phyloP scores from a whole-genome alignment of 768 basidiomycete species.

The Rhodotorula toruloides region DNA sequence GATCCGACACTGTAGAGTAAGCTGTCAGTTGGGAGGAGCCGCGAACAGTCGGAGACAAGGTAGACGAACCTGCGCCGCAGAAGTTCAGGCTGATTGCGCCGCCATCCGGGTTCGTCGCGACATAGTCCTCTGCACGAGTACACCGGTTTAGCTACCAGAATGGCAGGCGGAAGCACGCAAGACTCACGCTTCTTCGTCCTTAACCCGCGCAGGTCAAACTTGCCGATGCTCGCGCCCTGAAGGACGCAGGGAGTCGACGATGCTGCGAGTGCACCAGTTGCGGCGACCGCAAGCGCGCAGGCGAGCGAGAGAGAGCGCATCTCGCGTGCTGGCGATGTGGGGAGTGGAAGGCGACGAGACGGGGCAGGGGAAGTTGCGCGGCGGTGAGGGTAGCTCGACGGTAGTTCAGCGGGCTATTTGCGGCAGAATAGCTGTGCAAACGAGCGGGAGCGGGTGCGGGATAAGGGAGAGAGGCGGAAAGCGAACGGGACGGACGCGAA shows the following conservation, averaged over 20 bases:
- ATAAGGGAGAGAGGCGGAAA: too few species aligned
- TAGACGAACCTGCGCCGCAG: constrained; percentile 18
- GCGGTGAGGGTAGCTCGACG: too few species aligned
- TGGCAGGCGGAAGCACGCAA: too few species aligned
- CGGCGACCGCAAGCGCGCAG: background rate
- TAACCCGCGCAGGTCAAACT: constrained; percentile 15
- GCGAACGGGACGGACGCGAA: too few species aligned
- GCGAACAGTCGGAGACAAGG: background rate
- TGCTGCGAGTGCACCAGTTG: background rate
- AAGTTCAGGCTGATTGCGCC: constrained; percentile 27
- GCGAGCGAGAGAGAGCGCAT: background rate
- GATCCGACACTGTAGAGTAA: background rate
- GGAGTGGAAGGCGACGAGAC: too few species aligned
- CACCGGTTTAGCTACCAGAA: too few species aligned
- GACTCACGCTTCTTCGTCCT: constrained; percentile 1
- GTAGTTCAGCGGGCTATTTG: too few species aligned
- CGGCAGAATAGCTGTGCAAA: too few species aligned
- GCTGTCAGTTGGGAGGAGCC: too few species aligned
- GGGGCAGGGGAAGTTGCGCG: too few species aligned
- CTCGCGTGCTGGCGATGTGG: too few species aligned
- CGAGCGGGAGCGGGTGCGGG: too few species aligned
- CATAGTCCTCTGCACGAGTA: constrained; percentile 15
- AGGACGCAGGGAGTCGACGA: constrained; percentile 7
- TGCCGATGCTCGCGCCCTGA: constrained; percentile 16
- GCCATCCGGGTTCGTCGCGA: constrained; percentile 26